phyloP scores from a whole-genome alignment of 1,284 basidiomycete species.

The Apiotrichum gracile region DNA sequence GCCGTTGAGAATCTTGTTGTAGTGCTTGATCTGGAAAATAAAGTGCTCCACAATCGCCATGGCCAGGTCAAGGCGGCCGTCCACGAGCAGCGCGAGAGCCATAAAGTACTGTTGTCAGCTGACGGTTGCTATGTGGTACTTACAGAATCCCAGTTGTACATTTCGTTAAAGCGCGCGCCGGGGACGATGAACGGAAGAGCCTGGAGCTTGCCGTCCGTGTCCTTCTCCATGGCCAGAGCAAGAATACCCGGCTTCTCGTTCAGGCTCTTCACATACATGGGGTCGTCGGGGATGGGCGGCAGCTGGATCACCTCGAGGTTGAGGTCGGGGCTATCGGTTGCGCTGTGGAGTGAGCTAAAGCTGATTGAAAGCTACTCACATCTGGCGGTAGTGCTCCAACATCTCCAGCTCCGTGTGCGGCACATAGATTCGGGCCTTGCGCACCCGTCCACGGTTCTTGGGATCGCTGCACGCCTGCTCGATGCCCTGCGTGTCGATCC shows the following conservation, averaged over 20 bases:
- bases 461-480: slow-evolving; percentile 96
- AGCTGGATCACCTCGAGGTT: slow-evolving; percentile 85
- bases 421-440: slow-evolving; percentile 88
- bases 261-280: slow-evolving; percentile 81
- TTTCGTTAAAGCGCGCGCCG: slow-evolving; percentile 96
- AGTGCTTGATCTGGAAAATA: slow-evolving; percentile 97
- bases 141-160: slow-evolving; percentile 51
- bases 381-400: slow-evolving; percentile 76
- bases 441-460: slow-evolving; percentile 81
- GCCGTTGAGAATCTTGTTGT: slow-evolving; percentile 64
- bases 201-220: slow-evolving; percentile 74
- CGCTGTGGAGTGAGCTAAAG: slow-evolving; percentile 20
- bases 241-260: slow-evolving; percentile 91
- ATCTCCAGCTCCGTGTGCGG: slow-evolving; percentile 87
- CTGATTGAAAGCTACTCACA: slow-evolving; percentile 36
- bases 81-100: slow-evolving; percentile 78
- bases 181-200: slow-evolving; percentile 96
- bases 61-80: slow-evolving; percentile 87
- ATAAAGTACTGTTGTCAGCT: too few relatives aligned
- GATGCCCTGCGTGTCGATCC: slow-evolving; percentile 93
- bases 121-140: too few relatives aligned
- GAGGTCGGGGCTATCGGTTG: slow-evolving; percentile 76
- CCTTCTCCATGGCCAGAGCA: slow-evolving; percentile 85
- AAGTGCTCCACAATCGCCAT: slow-evolving; percentile 98
- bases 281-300: slow-evolving; percentile 77